Evolutionary conservation across 1,284 basidiomycete species (phyloP).

Genomic region (Calocybe gambosa): DNA sequence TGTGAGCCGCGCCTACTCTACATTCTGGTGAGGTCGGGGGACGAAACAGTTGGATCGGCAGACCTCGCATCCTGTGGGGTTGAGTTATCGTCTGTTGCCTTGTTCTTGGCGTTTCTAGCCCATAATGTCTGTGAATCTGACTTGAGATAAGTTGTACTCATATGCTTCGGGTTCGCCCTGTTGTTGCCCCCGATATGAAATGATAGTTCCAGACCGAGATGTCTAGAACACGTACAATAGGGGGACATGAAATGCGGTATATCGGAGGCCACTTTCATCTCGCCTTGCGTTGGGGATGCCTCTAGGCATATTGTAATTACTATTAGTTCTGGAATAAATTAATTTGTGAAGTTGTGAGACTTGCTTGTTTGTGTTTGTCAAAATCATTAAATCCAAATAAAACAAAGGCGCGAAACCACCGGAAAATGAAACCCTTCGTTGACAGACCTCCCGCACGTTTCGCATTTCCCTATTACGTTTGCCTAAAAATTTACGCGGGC

Average conservation of each 20-base stretch:
- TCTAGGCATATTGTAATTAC: conserved; percentile 52
- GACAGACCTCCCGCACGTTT: neutral
- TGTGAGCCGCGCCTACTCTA: conserved; percentile 63
- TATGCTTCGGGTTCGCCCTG: conserved; percentile 72
- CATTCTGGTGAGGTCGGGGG: conserved; percentile 18
- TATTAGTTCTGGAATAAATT: neutral
- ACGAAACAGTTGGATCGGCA: conserved; percentile 15
- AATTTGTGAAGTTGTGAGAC: no score
- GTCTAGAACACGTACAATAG: conserved; percentile 45
- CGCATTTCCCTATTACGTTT: neutral
- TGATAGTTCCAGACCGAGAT: conserved; percentile 6
- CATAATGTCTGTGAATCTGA: conserved; percentile 66
- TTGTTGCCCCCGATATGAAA: conserved; percentile 7
- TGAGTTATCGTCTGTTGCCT: conserved; percentile 35
- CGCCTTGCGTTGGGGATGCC: conserved; percentile 72
- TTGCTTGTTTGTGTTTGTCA: neutral
- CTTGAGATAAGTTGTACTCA: conserved; percentile 68
- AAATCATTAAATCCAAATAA: neutral
- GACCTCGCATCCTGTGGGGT: conserved; percentile 40
- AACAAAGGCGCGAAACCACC: neutral
- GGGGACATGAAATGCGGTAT: conserved; percentile 76
- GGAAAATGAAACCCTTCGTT: neutral
- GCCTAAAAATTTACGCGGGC: neutral
- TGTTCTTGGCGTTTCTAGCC: conserved; percentile 57
- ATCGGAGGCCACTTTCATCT: conserved; percentile 74